These are phyloP conservation scores for Mycena chlorophos DNA, from an alignment of 768 basidiomycete species.

Conservation along the genomic window DNA sequence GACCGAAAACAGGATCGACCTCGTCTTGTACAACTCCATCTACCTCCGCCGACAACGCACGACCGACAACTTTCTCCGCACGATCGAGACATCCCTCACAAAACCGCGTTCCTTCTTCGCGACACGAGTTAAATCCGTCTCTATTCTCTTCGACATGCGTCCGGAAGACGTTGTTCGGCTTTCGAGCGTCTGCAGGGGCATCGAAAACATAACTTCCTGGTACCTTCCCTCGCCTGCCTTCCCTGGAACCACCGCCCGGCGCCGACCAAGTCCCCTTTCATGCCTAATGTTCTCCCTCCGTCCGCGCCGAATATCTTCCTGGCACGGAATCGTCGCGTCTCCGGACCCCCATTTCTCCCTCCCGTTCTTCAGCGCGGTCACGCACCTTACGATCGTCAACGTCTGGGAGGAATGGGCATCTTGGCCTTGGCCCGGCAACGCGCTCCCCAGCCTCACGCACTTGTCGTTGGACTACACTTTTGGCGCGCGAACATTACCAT, in stretches of 20 bases:
- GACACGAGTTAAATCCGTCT: conserved; percentile 37
- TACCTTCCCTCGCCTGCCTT: conserved; percentile 26
- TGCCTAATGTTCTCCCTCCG: conserved; percentile 27
- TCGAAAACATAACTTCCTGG: conserved; percentile 40
- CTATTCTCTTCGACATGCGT: conserved; percentile 37
- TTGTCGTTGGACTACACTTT: conserved; percentile 40
- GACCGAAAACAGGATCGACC: conserved; percentile 33
- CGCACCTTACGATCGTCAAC: conserved; percentile 41
- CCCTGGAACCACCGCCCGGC: conserved; percentile 5
- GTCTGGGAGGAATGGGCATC: conserved; percentile 45
- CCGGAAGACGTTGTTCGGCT: conserved; percentile 32
- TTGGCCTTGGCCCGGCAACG: conserved; percentile 32
- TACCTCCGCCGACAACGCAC: conserved; percentile 34
- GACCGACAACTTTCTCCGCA: conserved; percentile 37
- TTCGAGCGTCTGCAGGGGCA: conserved; percentile 35
- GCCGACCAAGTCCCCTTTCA: conserved; percentile 12
- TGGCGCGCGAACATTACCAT: conserved; percentile 27
- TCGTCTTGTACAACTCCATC: conserved; percentile 37
- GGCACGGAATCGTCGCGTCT: conserved; percentile 26
- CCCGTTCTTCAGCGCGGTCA: conserved; percentile 37
- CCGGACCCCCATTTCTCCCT: conserved; percentile 27
- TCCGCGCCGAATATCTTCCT: conserved; percentile 34
- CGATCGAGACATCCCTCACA: conserved; percentile 35
- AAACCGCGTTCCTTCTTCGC: conserved; percentile 37
- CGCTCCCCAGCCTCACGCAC: conserved; percentile 35